Percentiles rank a stretch among this genome's conserved stretches.
These are phyloP conservation scores for Kuraishia ogatae DNA, from an alignment of 805 yeast species.

Conservation along the genomic window DNA sequence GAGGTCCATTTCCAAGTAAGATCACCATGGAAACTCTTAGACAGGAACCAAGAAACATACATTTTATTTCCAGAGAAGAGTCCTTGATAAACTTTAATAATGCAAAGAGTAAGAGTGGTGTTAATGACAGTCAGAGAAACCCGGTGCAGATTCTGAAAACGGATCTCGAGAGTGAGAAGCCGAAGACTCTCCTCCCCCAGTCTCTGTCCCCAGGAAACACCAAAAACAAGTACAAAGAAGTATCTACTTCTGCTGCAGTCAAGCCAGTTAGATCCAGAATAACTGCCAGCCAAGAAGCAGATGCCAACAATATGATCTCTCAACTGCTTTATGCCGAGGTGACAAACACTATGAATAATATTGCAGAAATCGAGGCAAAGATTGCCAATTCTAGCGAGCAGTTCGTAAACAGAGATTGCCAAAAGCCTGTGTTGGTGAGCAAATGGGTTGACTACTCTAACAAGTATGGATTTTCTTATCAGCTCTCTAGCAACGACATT, in stretches of 20 bases:
- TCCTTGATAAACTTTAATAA: conserved; percentile 59
- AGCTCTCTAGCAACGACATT: conserved; percentile 79
- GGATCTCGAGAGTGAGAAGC: conserved; percentile 61
- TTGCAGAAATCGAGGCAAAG: conserved; percentile 18
- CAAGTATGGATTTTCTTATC: conserved; percentile 92
- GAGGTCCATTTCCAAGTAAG: conserved; percentile 69
- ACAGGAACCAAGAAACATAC: conserved; percentile 50
- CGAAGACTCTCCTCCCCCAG: conserved; percentile 68
- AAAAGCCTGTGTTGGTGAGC: conserved; percentile 66
- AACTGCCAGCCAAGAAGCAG: conserved; percentile 7
- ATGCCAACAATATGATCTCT: conserved; percentile 15
- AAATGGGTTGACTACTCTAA: conserved; percentile 98
- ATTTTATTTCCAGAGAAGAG: conserved; percentile 46
- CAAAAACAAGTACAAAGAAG: conserved; percentile 75
- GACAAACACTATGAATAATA: conserved; percentile 17
- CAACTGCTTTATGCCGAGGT: conserved; percentile 17
- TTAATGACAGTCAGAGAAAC: conserved; percentile 35
- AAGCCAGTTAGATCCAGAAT: conserved; percentile 18
- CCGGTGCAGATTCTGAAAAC: conserved; percentile 66
- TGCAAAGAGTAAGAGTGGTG: conserved; percentile 57
- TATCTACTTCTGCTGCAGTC: conserved; percentile 20
- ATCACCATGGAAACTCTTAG: conserved; percentile 56
- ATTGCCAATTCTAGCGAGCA: background rate
- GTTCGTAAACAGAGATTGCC: conserved; percentile 15
- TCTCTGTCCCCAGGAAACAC: conserved; percentile 92